These are phyloP conservation scores for Ceratobasidium papillatum DNA, from an alignment of 1,284 basidiomycete species.

Conservation along the genomic window DNA sequence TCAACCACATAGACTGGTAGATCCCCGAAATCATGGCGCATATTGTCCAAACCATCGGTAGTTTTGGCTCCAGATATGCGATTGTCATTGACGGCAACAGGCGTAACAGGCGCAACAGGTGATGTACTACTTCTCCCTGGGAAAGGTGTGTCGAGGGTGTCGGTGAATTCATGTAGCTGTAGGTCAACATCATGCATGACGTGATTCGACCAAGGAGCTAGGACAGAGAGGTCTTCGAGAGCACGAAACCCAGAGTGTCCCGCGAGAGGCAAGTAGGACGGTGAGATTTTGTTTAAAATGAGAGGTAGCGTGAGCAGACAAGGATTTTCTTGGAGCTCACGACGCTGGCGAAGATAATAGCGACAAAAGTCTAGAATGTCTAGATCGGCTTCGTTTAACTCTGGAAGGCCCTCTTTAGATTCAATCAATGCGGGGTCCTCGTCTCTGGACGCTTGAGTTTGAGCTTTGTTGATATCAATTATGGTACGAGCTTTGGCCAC, in stretches of 20 bases:
- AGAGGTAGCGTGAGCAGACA: slow-evolving; percentile 54
- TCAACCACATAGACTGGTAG: slow-evolving; percentile 92
- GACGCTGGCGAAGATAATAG: slow-evolving; percentile 66
- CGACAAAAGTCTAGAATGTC: slow-evolving; percentile 73
- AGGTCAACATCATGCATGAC: slow-evolving; percentile 43
- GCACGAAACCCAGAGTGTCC: slow-evolving; percentile 2
- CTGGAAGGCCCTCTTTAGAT: slow-evolving; percentile 43
- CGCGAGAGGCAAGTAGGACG: slow-evolving; percentile 20
- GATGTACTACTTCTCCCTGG: slow-evolving; percentile 55
- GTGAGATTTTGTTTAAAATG: slow-evolving; percentile 50
- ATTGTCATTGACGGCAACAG: slow-evolving; percentile 69
- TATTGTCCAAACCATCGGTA: slow-evolving; percentile 65
- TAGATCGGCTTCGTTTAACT: slow-evolving; percentile 59
- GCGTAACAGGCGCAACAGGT: slow-evolving; percentile 49
- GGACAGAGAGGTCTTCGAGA: slow-evolving; percentile 28
- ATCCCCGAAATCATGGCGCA: slow-evolving; percentile 87
- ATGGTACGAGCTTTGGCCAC: slow-evolving; percentile 62
- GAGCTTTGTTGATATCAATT: slow-evolving; percentile 50
- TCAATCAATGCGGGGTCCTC: slow-evolving; percentile 52
- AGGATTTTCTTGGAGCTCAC: slow-evolving; percentile 71
- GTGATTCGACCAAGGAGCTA: slow-evolving; percentile 43
- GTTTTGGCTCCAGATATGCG: slow-evolving; percentile 43
- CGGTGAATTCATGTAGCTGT: slow-evolving; percentile 48
- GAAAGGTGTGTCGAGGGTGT: slow-evolving; percentile 44
- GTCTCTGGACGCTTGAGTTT: slow-evolving; percentile 48